Percentiles rank a stretch among this genome's conserved stretches.
These are phyloP conservation scores for Coemansia sp. DNA, from an alignment of 192 early-diverging fungal genomes.

Conservation along the genomic window DNA sequence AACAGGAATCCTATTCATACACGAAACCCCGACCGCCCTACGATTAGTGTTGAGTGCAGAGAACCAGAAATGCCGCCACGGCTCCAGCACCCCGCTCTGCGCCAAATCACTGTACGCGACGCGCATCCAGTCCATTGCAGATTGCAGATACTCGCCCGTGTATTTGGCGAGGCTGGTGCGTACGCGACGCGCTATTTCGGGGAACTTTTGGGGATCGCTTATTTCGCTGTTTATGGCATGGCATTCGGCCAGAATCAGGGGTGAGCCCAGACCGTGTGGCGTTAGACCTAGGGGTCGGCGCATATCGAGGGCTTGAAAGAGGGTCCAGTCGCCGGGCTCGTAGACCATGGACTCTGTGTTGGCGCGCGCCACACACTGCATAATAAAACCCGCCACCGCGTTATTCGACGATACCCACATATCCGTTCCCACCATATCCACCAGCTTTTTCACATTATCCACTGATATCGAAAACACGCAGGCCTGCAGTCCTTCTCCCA, in stretches of 20 bases:
- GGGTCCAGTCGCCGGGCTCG: slow-evolving; percentile 28
- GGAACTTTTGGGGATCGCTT: not conserved
- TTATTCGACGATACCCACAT: slow-evolving; percentile 44
- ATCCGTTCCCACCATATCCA: slow-evolving; percentile 16
- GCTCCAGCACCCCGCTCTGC: slow-evolving; percentile 12
- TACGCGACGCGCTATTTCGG: slow-evolving; percentile 12
- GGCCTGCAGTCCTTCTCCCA: slow-evolving; percentile 5
- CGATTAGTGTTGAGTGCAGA: slow-evolving; percentile 31
- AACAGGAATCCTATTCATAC: slow-evolving; percentile 42
- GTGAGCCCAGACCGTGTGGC: slow-evolving; percentile 32
- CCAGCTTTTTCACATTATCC: slow-evolving; percentile 8
- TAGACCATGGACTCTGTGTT: slow-evolving; percentile 24
- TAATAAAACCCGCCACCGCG: slow-evolving; percentile 26
- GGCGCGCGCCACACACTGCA: slow-evolving; percentile 27
- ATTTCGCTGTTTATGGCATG: slow-evolving; percentile 1
- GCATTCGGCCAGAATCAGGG: slow-evolving; percentile 39
- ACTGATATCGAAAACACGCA: slow-evolving; percentile 25
- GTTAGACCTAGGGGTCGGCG: slow-evolving; percentile 26
- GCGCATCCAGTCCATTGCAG: slow-evolving; percentile 37
- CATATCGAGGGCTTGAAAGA: slow-evolving; percentile 49
- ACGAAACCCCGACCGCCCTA: slow-evolving; percentile 31
- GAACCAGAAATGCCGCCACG: slow-evolving; percentile 50
- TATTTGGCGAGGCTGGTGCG: slow-evolving; percentile 27
- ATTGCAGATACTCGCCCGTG: slow-evolving; percentile 22
- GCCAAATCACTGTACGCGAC: slow-evolving; percentile 14